Evolutionary conservation across 306 rosid species (phyloP), one percentile per base, ranked within the genome.

Genomic region (Fragaria ananassa): DNA sequence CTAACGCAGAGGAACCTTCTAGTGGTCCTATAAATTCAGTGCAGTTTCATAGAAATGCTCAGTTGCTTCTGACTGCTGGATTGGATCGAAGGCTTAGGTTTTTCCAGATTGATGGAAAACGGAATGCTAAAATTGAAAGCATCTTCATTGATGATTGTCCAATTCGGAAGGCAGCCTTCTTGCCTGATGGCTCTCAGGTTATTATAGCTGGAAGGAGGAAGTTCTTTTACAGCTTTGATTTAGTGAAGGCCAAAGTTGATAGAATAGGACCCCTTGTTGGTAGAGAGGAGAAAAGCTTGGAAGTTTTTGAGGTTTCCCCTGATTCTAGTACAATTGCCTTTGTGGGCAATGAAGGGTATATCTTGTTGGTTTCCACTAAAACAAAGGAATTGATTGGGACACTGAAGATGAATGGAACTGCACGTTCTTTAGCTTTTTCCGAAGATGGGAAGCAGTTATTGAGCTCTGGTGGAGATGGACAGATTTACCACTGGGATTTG

Each of bases 201-300:
- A 85, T 94, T 57, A 39, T 89, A 79, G 80, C 96, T 1, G 97
- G 97, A 74, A 91, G 97, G 83, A 86, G 98, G 60, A 94, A 87
- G 76, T 90, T 88, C 69, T 90, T 92, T 77, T 95, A 95, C 70
- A 79, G 88, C 78, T 87, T 92, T 57, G 98, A 95, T 80, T 77
- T 95, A 60, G 95, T 90, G 35, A 92, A 92, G 83, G 96, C 96
- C 54, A 84, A 70, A 73, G 87, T 90, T 72, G 96, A 90, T 51
- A 89, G 82, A 77, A 89, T 90, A 15, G 97, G 98, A 44, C 98
- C 98, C 45, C 88, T 95, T 45, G 91, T 95, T 72, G 97, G 96
- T 72, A 87, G 98, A 87, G 96, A 90, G 76, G 98, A 95, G 84
- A 92, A 90, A 81, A 95, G 98, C 88, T 78, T 95, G 86, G 98